Evolutionary conservation across 1,284 basidiomycete genomes (phyloP), one percentile per base, ranked within the genome.

Genomic region (Ustilago trichophora): DNA sequence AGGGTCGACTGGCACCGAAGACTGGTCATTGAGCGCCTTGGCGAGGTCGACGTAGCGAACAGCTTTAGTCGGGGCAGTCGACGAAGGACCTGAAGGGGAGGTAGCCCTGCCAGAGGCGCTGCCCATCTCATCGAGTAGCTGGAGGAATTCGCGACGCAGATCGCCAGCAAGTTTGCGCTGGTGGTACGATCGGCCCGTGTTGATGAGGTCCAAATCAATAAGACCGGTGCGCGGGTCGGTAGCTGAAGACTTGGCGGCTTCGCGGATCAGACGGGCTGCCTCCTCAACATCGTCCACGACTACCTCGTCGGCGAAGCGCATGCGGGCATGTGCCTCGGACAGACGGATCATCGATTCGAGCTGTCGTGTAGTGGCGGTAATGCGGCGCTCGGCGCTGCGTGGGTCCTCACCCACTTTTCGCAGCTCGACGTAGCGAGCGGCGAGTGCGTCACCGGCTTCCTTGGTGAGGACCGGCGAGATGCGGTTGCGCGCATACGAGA

Each of bases 281-380:
- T 98, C 96, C 64, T 87, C 85, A 19, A 98, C 96, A 78, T 98
- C 96, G 50, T 85, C 83, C 35, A 92, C 84, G 73, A 94, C 90
- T 44, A 98, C 95, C 44, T 87, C 86, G 25, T 88, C 85, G 18
- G 90, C 90, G 82, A 96, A 90, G 1, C 93, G 87, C 94, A 98
- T 97, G 19, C 94, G 87, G 0, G 95, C 94, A 80, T 98, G 95
- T 0, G 91, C 95, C 83, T 98, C 96, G 0, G 91, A 90, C 24
- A 99, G 87, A n/a, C 96, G 91, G 79, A 98, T 98, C 89, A 98
- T 93, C 73, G 89, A 91, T 83, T 98, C 95, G 25, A 98, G 87
- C 83, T 98, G 95, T 48, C 95, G 88, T 1, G 96, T 98, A 25
- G 95, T 98, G 1, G 96, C 95, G 0, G 96, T 98, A 82, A 98